phyloP scores from a whole-genome alignment of 441 rosid species.

The Erysimum cheiri region DNA sequence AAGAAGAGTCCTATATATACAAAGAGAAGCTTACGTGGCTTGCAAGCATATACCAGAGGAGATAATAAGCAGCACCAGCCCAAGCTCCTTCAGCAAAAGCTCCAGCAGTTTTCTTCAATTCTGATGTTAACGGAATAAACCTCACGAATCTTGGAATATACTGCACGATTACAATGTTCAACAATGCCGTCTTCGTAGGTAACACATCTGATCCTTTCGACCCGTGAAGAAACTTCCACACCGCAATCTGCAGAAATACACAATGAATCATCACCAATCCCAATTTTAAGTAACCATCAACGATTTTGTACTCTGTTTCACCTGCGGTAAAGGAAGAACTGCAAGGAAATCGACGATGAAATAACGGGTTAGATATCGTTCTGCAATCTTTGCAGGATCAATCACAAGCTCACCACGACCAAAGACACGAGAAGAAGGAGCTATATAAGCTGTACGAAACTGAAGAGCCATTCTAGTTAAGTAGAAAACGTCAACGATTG shows the following conservation, averaged over 20 bases:
- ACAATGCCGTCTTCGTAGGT: conserved; percentile 66
- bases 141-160: conserved; percentile 85
- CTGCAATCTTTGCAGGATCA: conserved; percentile 82
- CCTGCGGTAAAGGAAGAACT: conserved; percentile 95
- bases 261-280: conserved; percentile 1
- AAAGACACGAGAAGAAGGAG: conserved; percentile 93
- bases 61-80: conserved; percentile 91
- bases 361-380: conserved; percentile 69
- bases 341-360: conserved; percentile 84
- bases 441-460: conserved; percentile 92
- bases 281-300: background rate
- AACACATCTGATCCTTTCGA: conserved; percentile 71
- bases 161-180: conserved; percentile 49
- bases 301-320: conserved; percentile 9
- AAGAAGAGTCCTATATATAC: background rate
- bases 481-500: conserved; percentile 70
- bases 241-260: conserved; percentile 62
- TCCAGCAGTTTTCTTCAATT: conserved; percentile 85
- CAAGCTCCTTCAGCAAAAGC: conserved; percentile 90
- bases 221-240: conserved; percentile 68
- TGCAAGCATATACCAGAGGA: conserved; percentile 93
- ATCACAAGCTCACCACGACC: conserved; percentile 99
- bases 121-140: conserved; percentile 77
- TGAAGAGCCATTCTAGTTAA: conserved; percentile 80
- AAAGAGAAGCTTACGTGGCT: conserved; percentile 70